Percentiles rank a stretch among this genome's conserved stretches.
Conservation (phyloP, 768 basidiomycete genomes). For the Lentinula raphanica region DNA sequence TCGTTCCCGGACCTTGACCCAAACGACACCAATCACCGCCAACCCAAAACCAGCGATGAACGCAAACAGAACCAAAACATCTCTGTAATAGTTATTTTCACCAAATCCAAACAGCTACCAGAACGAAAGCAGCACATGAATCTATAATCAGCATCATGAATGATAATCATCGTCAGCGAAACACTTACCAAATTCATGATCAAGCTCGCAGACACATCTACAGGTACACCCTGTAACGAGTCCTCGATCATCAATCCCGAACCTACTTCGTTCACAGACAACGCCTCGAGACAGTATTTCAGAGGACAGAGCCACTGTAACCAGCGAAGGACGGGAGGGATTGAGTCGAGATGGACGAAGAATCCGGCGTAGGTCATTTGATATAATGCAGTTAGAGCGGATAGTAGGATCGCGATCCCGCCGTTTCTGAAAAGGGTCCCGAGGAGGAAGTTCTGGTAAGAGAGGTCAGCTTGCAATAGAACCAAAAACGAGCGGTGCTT, state of each 20-base stretch:
- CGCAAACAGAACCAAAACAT: constrained; percentile 82
- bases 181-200: constrained; percentile 78
- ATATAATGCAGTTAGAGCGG: constrained; percentile 68
- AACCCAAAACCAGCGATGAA: constrained; percentile 79
- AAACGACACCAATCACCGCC: constrained; percentile 70
- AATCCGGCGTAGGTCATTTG: constrained; percentile 91
- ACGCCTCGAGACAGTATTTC: constrained; percentile 79
- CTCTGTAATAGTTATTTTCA: constrained; percentile 76
- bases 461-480: not conserved
- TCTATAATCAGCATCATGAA: not conserved
- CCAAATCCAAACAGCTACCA: constrained; percentile 82
- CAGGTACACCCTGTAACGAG: constrained; percentile 72
- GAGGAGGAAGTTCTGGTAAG: constrained; percentile 77
- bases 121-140: not conserved
- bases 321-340: constrained; percentile 92
- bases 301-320: constrained; percentile 86
- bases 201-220: constrained; percentile 71
- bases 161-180: not conserved
- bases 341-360: constrained; percentile 80
- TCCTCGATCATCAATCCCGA: constrained; percentile 84
- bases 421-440: constrained; percentile 80
- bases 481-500: constrained; percentile 23
- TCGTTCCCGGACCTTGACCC: constrained; percentile 71
- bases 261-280: constrained; percentile 88
- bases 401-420: constrained; percentile 86